Evolutionary conservation across 176 grass and related monocot genomes (phyloP).

Genomic region (Oryza punctata): DNA sequence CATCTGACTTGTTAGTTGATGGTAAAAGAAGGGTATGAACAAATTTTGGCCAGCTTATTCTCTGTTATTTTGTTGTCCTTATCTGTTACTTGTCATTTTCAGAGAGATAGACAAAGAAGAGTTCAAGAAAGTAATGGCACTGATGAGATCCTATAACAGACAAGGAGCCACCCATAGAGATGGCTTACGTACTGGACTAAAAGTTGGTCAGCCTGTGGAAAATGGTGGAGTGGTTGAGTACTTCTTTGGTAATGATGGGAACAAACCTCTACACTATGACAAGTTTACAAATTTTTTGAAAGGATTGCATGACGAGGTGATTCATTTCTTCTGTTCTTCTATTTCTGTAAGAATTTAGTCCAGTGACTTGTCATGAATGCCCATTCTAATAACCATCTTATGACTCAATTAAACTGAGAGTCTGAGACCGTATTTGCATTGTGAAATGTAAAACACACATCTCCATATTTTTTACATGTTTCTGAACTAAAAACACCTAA

Average conservation of each 20-base stretch:
- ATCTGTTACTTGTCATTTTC: conserved; percentile 42
- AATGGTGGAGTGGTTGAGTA: conserved; percentile 80
- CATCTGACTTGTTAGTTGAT: conserved; percentile 77
- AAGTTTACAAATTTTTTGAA: conserved; percentile 83
- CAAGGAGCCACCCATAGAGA: conserved; percentile 83
- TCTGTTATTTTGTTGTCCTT: conserved; percentile 37
- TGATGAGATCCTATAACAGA: conserved; percentile 90
- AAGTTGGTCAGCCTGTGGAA: conserved; percentile 67
- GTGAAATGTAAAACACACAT: conserved; percentile 5
- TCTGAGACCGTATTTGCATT: background rate
- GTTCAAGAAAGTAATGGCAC: conserved; percentile 97
- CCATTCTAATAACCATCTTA: background rate
- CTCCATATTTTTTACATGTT: background rate
- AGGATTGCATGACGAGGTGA: conserved; percentile 82
- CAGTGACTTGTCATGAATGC: background rate
- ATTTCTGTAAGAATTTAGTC: background rate
- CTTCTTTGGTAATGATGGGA: conserved; percentile 88
- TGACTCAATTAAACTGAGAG: background rate
- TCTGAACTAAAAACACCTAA: background rate
- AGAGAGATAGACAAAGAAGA: conserved; percentile 93
- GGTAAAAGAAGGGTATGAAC: conserved; percentile 69
- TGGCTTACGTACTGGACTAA: conserved; percentile 81
- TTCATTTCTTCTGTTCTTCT: conserved; percentile 22
- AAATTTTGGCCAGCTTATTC: conserved; percentile 39
- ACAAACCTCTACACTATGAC: conserved; percentile 61